Percentiles rank a stretch among this genome's conserved stretches.
Conservation (phyloP, 345 rosid species). For the Aethionema arabicum region DNA sequence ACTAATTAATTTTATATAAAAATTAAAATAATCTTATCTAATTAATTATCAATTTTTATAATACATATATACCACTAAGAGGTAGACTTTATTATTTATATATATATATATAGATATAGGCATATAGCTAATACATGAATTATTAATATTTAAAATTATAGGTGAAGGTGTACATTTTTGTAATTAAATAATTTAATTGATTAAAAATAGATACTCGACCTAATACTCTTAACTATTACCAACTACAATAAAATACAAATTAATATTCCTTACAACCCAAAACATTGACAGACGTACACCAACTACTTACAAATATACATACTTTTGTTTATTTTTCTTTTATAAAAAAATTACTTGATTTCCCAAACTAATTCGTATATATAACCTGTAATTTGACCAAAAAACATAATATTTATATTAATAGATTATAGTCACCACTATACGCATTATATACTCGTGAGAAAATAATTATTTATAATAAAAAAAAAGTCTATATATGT, state of each 20-base stretch:
- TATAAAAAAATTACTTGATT: too few relatives aligned
- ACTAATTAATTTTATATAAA: slow-evolving; percentile 16
- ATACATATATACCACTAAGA: slow-evolving; percentile 7
- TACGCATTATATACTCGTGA: too few relatives aligned
- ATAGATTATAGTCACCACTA: too few relatives aligned
- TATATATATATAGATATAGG: too few relatives aligned
- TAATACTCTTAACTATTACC: slow-evolving; percentile 37
- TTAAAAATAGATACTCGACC: slow-evolving; percentile 30
- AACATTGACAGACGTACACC: slow-evolving; percentile 32
- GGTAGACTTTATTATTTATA: background rate
- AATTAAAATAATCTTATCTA: slow-evolving; percentile 16
- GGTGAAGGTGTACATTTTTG: slow-evolving; percentile 19
- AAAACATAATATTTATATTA: too few relatives aligned
- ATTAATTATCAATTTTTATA: slow-evolving; percentile 6
- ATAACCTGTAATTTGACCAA: too few relatives aligned
- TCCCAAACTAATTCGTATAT: too few relatives aligned
- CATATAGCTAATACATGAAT: background rate
- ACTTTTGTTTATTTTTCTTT: too few relatives aligned
- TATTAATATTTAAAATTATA: slow-evolving; percentile 19
- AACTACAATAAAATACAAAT: slow-evolving; percentile 30
- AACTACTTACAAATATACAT: slow-evolving; percentile 26
- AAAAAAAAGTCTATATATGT: slow-evolving; percentile 2
- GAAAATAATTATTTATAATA: too few relatives aligned
- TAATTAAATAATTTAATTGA: slow-evolving; percentile 1
- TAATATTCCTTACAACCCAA: slow-evolving; percentile 26